Base-by-base conservation (phyloP, 176 grass and related monocot genomes). In the Saccharum officinarum region DNA sequence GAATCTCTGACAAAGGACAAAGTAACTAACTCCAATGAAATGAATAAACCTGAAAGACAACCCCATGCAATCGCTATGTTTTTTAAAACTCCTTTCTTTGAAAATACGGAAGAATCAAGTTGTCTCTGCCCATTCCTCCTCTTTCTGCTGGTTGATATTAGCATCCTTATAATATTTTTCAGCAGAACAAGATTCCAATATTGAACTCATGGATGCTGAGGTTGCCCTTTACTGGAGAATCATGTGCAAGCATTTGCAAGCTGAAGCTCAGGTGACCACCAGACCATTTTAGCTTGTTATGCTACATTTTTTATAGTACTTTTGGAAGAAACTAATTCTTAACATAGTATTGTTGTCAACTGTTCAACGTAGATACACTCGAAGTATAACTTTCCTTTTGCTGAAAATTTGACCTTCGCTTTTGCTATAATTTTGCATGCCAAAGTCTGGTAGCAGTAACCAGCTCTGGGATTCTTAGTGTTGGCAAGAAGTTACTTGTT, bases 181-280 rank as follows among this genome's bases (percentile, higher is more conserved):
- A 86, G 89, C 73, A 94, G 92, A 95, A 81, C 68, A 73, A 73
- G 74, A 20, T 78, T 78, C 88, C 15, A 75, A 44, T 66, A 82
- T 92, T 92, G 81, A 86, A 69, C 87, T 98, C 70, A 98, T 94
- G 91, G 90, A 91, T 75, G 89, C 93, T 45, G 97, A 98, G 83
- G 75, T 81, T 87, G 91, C 92, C 85, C 89, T 98, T 83, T 98
- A 98, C 85, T 98, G 93, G 97, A 98, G 83, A 84, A 88, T 81
- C 66, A 67, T 94, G 49, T 98, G 93, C 88, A 91, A 80, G 79
- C 93, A 92, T 91, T 87, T 98, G 86, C 91, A 98, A 85, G 90
- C 84, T 82, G 90, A 95, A 91, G 97, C 97, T 92, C 90, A 96
- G 88, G 97, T 96, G 89, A 91, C 73, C 67, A 84, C 38, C 67